Evolutionary conservation across 495 filamentous ascomycete species (phyloP).

Genomic region (Neurospora sp.): DNA sequence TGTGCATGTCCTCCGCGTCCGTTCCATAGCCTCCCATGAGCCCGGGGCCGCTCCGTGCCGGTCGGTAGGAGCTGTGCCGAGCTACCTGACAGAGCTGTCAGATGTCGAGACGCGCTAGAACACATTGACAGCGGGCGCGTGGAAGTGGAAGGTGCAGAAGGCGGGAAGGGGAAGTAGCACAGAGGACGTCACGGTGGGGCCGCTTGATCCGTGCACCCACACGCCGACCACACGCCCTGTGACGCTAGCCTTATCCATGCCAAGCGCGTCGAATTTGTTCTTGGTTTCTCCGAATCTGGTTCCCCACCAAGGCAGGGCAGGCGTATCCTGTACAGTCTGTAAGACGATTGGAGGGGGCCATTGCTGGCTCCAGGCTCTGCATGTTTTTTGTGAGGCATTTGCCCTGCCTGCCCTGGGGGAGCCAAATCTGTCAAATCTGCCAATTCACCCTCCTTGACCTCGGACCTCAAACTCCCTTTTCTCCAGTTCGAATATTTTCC

Average conservation of each 20-base stretch:
- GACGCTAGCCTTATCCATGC: not conserved
- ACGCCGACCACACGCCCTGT: not conserved
- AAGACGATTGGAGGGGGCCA: not conserved
- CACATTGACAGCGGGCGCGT: not conserved
- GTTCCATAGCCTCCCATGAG: not conserved
- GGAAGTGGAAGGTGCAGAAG: not conserved
- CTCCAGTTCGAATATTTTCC: conserved; percentile 7
- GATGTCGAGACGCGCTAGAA: not conserved
- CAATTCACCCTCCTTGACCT: not conserved
- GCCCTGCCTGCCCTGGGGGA: conserved; percentile 3
- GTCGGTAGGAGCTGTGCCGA: not conserved
- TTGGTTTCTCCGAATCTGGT: not conserved
- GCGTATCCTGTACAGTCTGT: not conserved
- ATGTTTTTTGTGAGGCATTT: conserved; percentile 21
- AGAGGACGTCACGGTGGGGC: not conserved
- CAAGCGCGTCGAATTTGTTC: not conserved
- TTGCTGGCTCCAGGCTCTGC: not conserved
- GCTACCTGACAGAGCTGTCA: not conserved
- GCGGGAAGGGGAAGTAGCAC: not conserved
- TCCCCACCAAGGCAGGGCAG: not conserved
- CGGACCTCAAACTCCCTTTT: conserved; percentile 2
- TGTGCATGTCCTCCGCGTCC: not conserved
- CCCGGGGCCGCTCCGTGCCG: not conserved
- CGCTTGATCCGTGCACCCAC: not conserved
- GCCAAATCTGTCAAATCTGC: not conserved